These are phyloP conservation scores for Tulasnella sp. DNA, from an alignment of 768 basidiomycete species.

Conservation along the genomic window DNA sequence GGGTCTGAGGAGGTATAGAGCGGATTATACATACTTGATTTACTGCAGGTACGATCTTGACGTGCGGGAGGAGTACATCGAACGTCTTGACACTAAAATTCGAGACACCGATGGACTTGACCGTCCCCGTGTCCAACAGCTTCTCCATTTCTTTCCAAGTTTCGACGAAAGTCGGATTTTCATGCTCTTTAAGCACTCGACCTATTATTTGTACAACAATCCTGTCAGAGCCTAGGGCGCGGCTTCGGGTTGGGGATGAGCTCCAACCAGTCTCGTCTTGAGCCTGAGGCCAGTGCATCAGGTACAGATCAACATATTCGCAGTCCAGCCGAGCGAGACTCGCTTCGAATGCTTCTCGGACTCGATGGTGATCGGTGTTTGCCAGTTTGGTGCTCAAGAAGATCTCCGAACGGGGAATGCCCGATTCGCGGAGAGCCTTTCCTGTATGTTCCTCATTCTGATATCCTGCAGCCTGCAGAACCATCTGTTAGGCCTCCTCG, in stretches of 20 bases:
- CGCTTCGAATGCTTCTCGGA: constrained; percentile 43
- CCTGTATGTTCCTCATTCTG: constrained; percentile 49
- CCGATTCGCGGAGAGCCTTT: constrained; percentile 41
- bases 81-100: constrained; percentile 73
- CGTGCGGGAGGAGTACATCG: constrained; percentile 63
- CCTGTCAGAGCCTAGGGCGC: neutral
- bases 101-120: constrained; percentile 50
- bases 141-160: constrained; percentile 80
- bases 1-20: neutral
- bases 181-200: neutral
- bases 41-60: constrained; percentile 65
- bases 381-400: constrained; percentile 35
- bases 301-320: constrained; percentile 49
- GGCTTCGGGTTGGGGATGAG: constrained; percentile 20
- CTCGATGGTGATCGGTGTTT: constrained; percentile 38
- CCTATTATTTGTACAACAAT: neutral
- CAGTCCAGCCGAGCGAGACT: constrained; percentile 42
- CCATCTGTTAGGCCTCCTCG: constrained; percentile 40
- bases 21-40: constrained; percentile 49
- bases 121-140: constrained; percentile 55
- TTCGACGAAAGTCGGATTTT: constrained; percentile 52
- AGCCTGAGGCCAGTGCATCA: constrained; percentile 43
- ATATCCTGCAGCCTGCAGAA: neutral
- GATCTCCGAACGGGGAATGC: constrained; percentile 29
- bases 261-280: constrained; percentile 62